Evolutionary conservation across 2,329 filamentous ascomycete species (phyloP).

Genomic region (Ophiostoma perfectum): DNA sequence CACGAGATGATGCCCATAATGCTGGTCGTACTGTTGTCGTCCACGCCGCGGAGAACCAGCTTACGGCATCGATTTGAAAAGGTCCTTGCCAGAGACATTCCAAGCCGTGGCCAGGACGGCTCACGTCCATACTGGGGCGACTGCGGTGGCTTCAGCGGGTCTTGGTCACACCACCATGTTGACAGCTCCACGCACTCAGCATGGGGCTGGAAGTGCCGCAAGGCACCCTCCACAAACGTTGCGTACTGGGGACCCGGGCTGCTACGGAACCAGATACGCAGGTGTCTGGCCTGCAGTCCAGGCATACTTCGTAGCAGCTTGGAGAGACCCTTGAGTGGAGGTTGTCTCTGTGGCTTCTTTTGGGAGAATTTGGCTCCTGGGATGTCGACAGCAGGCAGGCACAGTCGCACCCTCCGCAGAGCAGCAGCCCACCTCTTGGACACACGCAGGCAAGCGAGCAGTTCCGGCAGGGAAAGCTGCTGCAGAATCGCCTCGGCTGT

Average conservation of each 20-base stretch:
- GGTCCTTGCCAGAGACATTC: background rate
- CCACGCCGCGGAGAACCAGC: slow-evolving; percentile 2
- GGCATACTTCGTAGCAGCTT: slow-evolving; percentile 15
- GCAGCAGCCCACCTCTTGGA: slow-evolving; percentile 18
- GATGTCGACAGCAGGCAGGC: background rate
- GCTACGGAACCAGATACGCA: background rate
- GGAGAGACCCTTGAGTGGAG: slow-evolving; percentile 9
- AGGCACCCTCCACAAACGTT: slow-evolving; percentile 9
- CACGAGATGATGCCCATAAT: background rate
- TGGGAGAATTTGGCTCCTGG: background rate
- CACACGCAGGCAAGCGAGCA: slow-evolving; percentile 20
- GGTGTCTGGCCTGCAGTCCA: slow-evolving; percentile 8
- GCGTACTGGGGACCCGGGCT: background rate
- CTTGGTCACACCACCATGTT: background rate
- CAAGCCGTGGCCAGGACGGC: background rate
- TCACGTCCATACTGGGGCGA: background rate
- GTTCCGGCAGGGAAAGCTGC: slow-evolving; percentile 17
- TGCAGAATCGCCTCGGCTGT: slow-evolving; percentile 20
- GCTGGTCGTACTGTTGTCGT: background rate
- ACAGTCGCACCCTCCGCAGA: slow-evolving; percentile 14
- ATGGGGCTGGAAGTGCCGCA: slow-evolving; percentile 7
- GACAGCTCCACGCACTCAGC: slow-evolving; percentile 12
- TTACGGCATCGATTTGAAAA: background rate
- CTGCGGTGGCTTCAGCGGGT: too few relatives aligned
- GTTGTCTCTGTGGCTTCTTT: slow-evolving; percentile 2